Percentiles rank a stretch among this genome's conserved stretches.
phyloP scores from a whole-genome alignment of 225 moss, liverwort and hornwort genomes.

The Asterella californica region DNA sequence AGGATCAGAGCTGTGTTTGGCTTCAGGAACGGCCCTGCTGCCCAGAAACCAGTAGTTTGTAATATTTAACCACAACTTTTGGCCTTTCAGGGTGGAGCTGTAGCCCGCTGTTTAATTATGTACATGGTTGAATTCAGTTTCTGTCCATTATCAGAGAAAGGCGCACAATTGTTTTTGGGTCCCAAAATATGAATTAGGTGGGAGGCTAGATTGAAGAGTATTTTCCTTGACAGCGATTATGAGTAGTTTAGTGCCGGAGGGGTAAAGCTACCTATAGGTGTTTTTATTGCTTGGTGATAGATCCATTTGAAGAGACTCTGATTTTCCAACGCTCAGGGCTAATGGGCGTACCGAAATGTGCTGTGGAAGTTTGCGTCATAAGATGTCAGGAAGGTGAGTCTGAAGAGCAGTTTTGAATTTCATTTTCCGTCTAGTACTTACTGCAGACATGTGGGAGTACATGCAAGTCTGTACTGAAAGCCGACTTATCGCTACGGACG shows the following conservation, averaged over 20 bases:
- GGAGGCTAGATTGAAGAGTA: background rate
- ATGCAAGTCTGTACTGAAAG: too few relatives aligned
- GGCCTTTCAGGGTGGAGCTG: background rate
- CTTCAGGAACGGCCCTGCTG: background rate
- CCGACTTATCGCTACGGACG: too few relatives aligned
- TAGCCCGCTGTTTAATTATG: conserved; percentile 9
- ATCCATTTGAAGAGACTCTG: background rate
- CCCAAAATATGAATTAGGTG: background rate
- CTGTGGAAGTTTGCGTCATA: background rate
- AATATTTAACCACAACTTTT: background rate
- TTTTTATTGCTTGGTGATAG: background rate
- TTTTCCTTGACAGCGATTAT: background rate
- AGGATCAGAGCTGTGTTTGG: background rate
- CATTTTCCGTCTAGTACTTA: background rate
- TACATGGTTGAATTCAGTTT: conserved; percentile 3
- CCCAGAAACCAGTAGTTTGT: conserved; percentile 7
- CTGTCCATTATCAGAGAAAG: background rate
- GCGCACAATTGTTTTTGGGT: background rate
- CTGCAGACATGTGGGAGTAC: too few relatives aligned
- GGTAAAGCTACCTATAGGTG: background rate
- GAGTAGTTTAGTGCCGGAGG: background rate
- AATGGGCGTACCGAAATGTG: background rate
- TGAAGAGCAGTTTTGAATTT: background rate
- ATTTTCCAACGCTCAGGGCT: background rate
- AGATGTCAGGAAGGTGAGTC: background rate